phyloP scores from a whole-genome alignment of 163 green algal species.

The Coccomyxa subellipsoidea region DNA sequence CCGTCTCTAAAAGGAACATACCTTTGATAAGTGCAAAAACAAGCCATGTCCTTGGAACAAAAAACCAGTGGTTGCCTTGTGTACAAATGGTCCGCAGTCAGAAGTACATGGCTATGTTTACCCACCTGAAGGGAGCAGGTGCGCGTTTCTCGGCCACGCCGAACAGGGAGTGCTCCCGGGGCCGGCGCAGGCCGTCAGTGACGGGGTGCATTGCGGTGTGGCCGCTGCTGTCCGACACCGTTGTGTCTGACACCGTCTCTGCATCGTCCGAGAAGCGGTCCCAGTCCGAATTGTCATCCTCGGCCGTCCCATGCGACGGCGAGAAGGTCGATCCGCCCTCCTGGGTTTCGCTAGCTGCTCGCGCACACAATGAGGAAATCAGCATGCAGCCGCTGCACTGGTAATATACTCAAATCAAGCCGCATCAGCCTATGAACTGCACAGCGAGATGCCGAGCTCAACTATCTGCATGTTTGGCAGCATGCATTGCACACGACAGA shows the following conservation, averaged over 20 bases:
- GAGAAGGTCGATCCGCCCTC: neutral
- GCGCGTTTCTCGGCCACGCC: slow-evolving; percentile 30
- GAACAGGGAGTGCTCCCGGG: slow-evolving; percentile 28
- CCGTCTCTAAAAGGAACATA: too few species aligned
- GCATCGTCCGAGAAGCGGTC: slow-evolving; percentile 23
- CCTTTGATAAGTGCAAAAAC: too few species aligned
- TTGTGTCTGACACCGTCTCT: neutral
- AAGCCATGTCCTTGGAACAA: too few species aligned
- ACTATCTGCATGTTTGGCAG: too few species aligned
- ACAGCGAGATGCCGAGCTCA: too few species aligned
- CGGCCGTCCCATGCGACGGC: neutral
- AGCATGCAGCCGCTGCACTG: too few species aligned
- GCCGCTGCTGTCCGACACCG: neutral
- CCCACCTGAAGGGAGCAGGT: slow-evolving; percentile 20
- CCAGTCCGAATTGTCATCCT: slow-evolving; percentile 28
- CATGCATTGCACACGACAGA: too few species aligned
- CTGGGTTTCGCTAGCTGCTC: neutral
- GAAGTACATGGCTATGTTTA: neutral
- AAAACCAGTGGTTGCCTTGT: too few species aligned
- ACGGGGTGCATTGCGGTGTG: neutral
- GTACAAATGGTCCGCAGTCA: too few species aligned
- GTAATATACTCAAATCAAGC: too few species aligned
- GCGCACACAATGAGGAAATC: neutral
- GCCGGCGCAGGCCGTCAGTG: neutral
- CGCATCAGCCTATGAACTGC: too few species aligned